Evolutionary conservation across 441 rosid genomes (phyloP).

Genomic region (Euphorbia corollata): DNA sequence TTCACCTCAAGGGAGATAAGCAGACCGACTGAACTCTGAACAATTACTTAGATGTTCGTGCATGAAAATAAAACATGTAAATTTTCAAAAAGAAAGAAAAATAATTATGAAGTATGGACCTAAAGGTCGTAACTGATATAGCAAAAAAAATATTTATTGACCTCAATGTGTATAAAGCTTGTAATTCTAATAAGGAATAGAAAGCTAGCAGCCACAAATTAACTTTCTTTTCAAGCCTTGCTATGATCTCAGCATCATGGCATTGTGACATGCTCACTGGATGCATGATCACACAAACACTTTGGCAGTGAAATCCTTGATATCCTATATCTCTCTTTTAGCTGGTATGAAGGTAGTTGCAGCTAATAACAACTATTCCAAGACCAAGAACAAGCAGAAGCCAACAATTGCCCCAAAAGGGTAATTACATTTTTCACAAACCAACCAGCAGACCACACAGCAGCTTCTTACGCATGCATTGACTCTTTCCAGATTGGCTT

Average conservation of each 20-base stretch:
- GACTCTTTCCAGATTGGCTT: neutral
- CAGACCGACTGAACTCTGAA: neutral
- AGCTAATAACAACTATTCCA: neutral
- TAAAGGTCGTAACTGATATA: neutral
- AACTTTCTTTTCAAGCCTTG: neutral
- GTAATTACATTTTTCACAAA: neutral
- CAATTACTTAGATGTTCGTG: neutral
- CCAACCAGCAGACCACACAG: neutral
- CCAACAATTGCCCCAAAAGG: neutral
- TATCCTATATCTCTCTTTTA: neutral
- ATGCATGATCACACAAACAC: neutral
- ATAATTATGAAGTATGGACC: neutral
- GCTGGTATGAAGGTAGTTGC: neutral
- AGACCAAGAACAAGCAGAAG: neutral
- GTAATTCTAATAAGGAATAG: neutral
- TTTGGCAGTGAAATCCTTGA: neutral
- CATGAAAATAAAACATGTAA: neutral
- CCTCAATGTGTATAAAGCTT: neutral
- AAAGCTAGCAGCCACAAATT: neutral
- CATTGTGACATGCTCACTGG: too few species aligned
- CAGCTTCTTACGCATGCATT: neutral
- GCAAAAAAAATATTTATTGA: neutral
- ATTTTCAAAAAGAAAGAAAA: neutral
- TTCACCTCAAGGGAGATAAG: neutral
- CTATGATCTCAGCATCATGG: neutral